phyloP scores from a whole-genome alignment of 2,329 filamentous ascomycete species.

The Lachnum nothofagi region DNA sequence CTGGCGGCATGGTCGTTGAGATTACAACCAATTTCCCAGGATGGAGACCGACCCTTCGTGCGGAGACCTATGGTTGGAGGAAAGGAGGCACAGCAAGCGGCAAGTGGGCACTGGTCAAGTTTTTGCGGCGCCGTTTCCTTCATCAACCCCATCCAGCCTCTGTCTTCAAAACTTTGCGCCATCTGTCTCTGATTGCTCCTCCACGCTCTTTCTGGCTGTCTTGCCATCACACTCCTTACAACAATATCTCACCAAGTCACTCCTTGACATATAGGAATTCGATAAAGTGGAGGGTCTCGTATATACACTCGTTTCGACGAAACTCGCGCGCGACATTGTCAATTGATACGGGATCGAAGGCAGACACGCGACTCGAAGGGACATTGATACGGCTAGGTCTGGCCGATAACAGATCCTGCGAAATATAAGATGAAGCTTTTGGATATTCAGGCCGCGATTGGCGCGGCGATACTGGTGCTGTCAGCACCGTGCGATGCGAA shows the following conservation, averaged over 20 bases:
- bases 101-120: too few relatives aligned
- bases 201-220: conserved; percentile 1
- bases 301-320: not conserved
- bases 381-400: not conserved
- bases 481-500: conserved; percentile 31
- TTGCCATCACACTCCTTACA: conserved; percentile 11
- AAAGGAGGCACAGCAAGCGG: too few relatives aligned
- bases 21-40: not conserved
- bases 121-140: not conserved
- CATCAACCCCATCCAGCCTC: not conserved
- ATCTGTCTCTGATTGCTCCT: not conserved
- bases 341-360: not conserved
- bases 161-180: not conserved
- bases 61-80: too few relatives aligned
- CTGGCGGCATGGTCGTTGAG: not conserved
- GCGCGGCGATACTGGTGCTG: conserved; percentile 46
- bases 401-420: conserved; percentile 6
- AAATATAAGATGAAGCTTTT: conserved; percentile 48
- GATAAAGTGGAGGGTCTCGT: not conserved
- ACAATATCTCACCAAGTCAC: conserved; percentile 6
- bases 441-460: conserved; percentile 45
- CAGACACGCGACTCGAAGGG: not conserved
- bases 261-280: not conserved
- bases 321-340: not conserved
- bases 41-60: not conserved